Evolutionary conservation across 2,329 filamentous ascomycete genomes (phyloP).

Genomic region (Cercospora sesami): DNA sequence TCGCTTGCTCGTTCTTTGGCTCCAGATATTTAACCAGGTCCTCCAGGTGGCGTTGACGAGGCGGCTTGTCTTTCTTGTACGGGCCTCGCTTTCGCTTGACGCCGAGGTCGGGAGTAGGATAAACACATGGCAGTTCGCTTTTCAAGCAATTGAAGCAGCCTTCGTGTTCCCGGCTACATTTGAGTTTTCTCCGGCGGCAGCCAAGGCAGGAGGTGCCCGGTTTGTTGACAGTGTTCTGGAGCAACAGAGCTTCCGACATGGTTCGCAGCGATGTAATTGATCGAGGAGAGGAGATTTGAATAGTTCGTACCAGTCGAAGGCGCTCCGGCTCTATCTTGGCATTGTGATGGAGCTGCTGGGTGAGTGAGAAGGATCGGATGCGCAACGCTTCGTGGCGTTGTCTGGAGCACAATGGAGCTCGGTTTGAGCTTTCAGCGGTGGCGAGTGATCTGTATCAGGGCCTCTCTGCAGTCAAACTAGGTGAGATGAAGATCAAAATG

Average conservation of each 20-base stretch:
- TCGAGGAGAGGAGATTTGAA: conserved; percentile 9
- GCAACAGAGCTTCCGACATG: conserved; percentile 25
- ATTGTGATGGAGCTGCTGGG: not conserved
- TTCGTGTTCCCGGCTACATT: conserved; percentile 32
- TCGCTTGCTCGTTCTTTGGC: conserved; percentile 20
- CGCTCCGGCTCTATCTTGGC: conserved; percentile 1
- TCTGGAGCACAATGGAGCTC: not conserved
- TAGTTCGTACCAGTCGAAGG: not conserved
- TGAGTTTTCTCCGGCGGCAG: conserved; percentile 33
- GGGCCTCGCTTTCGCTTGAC: conserved; percentile 36
- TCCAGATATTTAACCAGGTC: conserved; percentile 34
- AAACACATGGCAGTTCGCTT: conserved; percentile 33
- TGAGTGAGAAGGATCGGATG: not conserved
- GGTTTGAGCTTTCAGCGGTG: not conserved
- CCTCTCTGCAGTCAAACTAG: too few relatives aligned
- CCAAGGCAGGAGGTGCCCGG: conserved; percentile 35
- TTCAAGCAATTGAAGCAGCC: conserved; percentile 35
- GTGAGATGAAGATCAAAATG: not conserved
- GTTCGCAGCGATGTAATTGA: not conserved
- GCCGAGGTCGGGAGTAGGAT: conserved; percentile 30
- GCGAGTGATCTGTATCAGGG: not conserved
- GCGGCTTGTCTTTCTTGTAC: conserved; percentile 36
- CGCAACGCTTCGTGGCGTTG: not conserved
- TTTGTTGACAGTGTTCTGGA: conserved; percentile 29
- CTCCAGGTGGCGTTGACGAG: conserved; percentile 34